Evolutionary conservation across 1,139 yeast species (phyloP), one percentile per base, ranked within the genome.

Genomic region (Yamadazyma membranifaciens): DNA sequence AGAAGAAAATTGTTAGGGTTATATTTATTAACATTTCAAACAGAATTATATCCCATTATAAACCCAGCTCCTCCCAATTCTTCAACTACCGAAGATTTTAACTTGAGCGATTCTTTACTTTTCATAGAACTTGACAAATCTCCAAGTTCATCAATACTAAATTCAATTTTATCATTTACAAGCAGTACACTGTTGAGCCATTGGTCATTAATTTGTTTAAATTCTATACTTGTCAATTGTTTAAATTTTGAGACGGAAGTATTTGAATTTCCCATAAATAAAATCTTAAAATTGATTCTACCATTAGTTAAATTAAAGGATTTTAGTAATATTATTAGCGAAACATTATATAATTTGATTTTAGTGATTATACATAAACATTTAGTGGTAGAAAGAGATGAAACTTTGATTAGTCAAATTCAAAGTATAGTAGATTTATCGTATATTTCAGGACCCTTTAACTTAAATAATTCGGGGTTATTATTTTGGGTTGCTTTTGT

Each of bases 381-480:
- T 9, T 3, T 36, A 12, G 10, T 34, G 9, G 5, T 13, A 4
- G n/a, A 15, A 1, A 14, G 39, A 4, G 54, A 49, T 26, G 33
- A 33, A 10, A 14, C 48, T 1, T 39, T 78, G 5, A 42, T 63
- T 1, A 73, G 67, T 30, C 78, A 75, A 48, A 56, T 80, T 20
- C 75, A 73, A 35, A 73, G 71, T 26, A 42, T 79, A 2, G 60
- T 76, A 32, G 84, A 80, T 33, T 56, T 77, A 11, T 62, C 86
- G 0, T 82, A 78, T 33, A 63, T 80, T 1, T 75, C 73, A 51
- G 91, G 91, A 0, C 91, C 92, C 0, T 53, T 58, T 1, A 28
- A 43, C 1, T 43, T 81, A 1, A 63, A 69, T 39, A 62, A 72
- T 35, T 76, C 72, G 40, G 65, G 84, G 6, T 62, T 79, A 34